These are phyloP conservation scores for Tolypocladium pustulatum DNA, from an alignment of 2,329 filamentous ascomycete genomes.

Conservation along the genomic window DNA sequence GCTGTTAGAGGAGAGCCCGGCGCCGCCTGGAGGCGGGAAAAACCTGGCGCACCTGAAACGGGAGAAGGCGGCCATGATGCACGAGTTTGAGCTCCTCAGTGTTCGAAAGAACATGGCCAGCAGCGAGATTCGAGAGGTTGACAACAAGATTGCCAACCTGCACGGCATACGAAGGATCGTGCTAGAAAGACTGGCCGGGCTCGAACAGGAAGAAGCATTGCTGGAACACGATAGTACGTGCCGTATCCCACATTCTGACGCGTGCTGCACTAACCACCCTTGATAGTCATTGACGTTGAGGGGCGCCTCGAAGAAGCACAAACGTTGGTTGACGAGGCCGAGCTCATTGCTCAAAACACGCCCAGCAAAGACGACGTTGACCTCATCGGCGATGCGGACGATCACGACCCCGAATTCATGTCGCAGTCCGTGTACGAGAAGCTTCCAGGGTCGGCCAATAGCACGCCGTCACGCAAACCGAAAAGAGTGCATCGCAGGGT, in stretches of 20 bases:
- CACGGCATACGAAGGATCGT: conserved; percentile 89
- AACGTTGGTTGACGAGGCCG: conserved; percentile 46
- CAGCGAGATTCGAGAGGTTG: conserved; percentile 90
- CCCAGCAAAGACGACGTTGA: conserved; percentile 44
- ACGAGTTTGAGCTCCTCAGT: conserved; percentile 81
- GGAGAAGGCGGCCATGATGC: conserved; percentile 69
- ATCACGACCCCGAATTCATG: conserved; percentile 62
- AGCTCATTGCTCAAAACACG: conserved; percentile 41
- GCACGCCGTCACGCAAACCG: conserved; percentile 35
- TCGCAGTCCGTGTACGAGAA: conserved; percentile 97
- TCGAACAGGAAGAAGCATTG: conserved; percentile 85
- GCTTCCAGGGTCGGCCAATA: conserved; percentile 49
- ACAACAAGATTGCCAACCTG: conserved; percentile 91
- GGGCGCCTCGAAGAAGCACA: conserved; percentile 51
- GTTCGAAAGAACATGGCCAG: conserved; percentile 97
- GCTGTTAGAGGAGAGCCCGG: conserved; percentile 55
- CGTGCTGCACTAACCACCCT: conserved; percentile 17
- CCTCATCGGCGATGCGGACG: conserved; percentile 37
- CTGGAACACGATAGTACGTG: conserved; percentile 77
- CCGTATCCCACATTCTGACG: conserved; percentile 17
- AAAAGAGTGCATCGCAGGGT: conserved; percentile 55
- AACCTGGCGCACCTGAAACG: conserved; percentile 65
- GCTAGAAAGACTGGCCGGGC: conserved; percentile 68
- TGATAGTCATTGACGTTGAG: conserved; percentile 52
- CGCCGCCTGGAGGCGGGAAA: conserved; percentile 46